Conservation (phyloP, 192 early-diverging fungal genomes). For the Spinellus fusiger region DNA sequence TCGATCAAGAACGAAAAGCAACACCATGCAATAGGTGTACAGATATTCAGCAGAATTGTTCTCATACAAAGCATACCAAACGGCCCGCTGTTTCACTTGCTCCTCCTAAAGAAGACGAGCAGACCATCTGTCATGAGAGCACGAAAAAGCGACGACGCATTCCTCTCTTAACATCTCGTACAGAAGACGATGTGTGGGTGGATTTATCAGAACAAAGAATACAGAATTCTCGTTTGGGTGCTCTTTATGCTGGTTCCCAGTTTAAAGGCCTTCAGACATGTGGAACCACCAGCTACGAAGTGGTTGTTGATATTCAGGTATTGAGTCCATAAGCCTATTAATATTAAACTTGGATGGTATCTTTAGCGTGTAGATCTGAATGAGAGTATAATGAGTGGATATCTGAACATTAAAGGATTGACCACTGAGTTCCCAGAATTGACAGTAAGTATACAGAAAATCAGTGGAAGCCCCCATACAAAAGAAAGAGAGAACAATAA, state of each 20-base stretch:
- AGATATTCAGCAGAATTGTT: neutral
- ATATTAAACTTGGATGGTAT: no score
- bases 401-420: conserved; percentile 76
- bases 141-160: neutral
- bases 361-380: conserved; percentile 60
- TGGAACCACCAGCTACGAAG: conserved; percentile 55
- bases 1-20: neutral
- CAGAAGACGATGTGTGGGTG: conserved; percentile 20
- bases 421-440: conserved; percentile 75
- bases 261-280: conserved; percentile 66
- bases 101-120: neutral
- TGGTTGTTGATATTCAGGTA: conserved; percentile 72
- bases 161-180: conserved; percentile 5
- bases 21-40: neutral
- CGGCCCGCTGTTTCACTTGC: neutral
- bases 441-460: conserved; percentile 29
- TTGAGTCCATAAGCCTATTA: no score
- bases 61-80: neutral
- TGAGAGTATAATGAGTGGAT: conserved; percentile 71
- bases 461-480: neutral
- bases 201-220: conserved; percentile 24
- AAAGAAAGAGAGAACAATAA: neutral
- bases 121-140: neutral
- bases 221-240: conserved; percentile 11
- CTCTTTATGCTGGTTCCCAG: conserved; percentile 55